Percentiles rank a stretch among this genome's conserved stretches.
Conservation (phyloP, 352 stramenopile genomes). For the Globisporangium cylindrosporum region DNA sequence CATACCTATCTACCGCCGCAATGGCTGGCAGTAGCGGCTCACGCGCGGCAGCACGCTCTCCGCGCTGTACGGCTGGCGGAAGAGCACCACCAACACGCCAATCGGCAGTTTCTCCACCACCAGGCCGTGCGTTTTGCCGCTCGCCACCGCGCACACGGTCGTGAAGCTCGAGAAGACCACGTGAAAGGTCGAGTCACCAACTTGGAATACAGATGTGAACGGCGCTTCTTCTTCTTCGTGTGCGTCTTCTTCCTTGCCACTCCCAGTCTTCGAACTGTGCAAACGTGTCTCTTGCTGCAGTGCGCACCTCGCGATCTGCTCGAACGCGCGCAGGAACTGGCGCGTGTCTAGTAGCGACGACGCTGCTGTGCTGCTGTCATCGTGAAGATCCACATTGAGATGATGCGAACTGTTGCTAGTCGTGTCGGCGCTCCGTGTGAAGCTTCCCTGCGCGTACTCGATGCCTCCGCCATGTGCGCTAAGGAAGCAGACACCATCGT, state of each 20-base stretch:
- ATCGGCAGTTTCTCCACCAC: conserved; percentile 52
- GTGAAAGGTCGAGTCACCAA: conserved; percentile 33
- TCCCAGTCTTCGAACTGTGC: not conserved
- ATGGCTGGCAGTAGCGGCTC: conserved; percentile 28
- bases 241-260: not conserved
- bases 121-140: conserved; percentile 30
- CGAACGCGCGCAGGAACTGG: conserved; percentile 33
- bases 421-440: conserved; percentile 8
- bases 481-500: conserved; percentile 52
- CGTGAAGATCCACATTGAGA: not conserved
- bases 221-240: not conserved
- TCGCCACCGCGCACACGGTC: conserved; percentile 38
- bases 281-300: conserved; percentile 26
- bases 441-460: conserved; percentile 49
- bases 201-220: conserved; percentile 27
- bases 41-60: conserved; percentile 33
- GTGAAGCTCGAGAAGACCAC: conserved; percentile 46
- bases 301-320: conserved; percentile 39
- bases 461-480: conserved; percentile 26
- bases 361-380: not conserved
- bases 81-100: conserved; percentile 43
- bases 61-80: conserved; percentile 33
- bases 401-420: not conserved
- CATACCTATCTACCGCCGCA: conserved; percentile 18
- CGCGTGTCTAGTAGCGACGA: conserved; percentile 12